Conservation (phyloP, 495 filamentous ascomycete genomes). For the Penicillium roqueforti region DNA sequence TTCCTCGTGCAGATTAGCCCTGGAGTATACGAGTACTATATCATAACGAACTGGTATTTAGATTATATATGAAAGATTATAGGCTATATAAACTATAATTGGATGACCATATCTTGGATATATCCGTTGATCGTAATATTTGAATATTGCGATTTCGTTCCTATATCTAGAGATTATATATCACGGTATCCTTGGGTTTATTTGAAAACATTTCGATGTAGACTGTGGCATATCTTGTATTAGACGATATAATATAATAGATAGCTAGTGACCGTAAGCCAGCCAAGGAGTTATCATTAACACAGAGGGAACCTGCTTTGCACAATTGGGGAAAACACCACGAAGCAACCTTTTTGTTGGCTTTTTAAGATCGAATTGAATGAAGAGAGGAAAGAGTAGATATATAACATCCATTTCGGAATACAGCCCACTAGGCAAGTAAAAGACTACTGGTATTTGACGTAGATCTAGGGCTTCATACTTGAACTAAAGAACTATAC, state of each 20-base stretch:
- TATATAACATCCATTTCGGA: background rate
- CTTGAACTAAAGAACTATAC: no score
- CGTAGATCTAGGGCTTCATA: background rate
- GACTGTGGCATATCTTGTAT: background rate
- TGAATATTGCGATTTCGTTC: background rate
- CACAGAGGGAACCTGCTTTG: background rate
- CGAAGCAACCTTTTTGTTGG: background rate
- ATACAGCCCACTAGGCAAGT: background rate
- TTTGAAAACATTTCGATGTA: no score
- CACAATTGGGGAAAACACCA: background rate
- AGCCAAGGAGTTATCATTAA: background rate
- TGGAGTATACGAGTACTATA: background rate
- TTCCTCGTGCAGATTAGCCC: background rate
- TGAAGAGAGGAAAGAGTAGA: background rate
- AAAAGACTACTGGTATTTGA: background rate
- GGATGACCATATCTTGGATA: background rate
- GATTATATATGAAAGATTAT: background rate
- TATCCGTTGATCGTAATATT: background rate
- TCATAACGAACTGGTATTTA: background rate
- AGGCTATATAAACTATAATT: background rate
- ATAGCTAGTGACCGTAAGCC: background rate
- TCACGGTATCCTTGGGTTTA: no score
- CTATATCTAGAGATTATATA: background rate
- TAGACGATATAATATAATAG: background rate
- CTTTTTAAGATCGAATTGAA: background rate